Base-by-base conservation (phyloP, 1,284 basidiomycete genomes). In the Ceratobasidium sp. region DNA sequence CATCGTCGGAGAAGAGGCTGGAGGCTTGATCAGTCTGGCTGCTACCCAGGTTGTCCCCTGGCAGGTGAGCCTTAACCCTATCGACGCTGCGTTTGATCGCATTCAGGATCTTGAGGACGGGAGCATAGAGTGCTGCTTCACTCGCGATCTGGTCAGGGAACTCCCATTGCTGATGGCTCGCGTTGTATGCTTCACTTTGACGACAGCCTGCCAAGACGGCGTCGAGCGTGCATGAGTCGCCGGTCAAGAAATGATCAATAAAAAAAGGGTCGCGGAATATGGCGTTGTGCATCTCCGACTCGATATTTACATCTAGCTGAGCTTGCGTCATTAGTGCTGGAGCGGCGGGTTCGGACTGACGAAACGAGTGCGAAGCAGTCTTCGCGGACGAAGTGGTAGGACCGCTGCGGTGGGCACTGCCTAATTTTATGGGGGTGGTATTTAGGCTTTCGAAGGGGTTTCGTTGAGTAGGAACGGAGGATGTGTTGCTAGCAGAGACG, bases 231-330 rank as follows among this genome's bases (percentile, higher is more conserved):
- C 4, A 15, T 5, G n/a, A 20, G 29, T 38, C 47, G 32, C 34
- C 49, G 27, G 34, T 31, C 32, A 64, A 35, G 34, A 64, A 64
- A 17, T 52, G 31, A 12, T 64, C 31, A 22, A 53, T 34, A 25
- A 64, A 64, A 10, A 38, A 25, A 25, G 31, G 34, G 25, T 64
- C 60, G 17, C 22, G 31, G 25, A 64, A 64, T 6, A 64, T 52
- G 27, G 60, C 60, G 15, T 20, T 25, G 10, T 52, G 47, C 45
- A 64, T 13, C 49, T 64, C 60, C 3, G 34, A n/a, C 4, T 64
- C 60, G 32, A 53, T 49, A 6, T 38, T 22, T 8, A 35, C 13
- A 10, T 64, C 60, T 34, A 64, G 52, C 34, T 40, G 34, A 22
- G 22, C 3, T 25, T 64, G 49, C 20, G 31, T 64, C 2, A 22